These are phyloP conservation scores for Cucumis cinereus DNA, from an alignment of 306 rosid genomes.

Conservation along the genomic window DNA sequence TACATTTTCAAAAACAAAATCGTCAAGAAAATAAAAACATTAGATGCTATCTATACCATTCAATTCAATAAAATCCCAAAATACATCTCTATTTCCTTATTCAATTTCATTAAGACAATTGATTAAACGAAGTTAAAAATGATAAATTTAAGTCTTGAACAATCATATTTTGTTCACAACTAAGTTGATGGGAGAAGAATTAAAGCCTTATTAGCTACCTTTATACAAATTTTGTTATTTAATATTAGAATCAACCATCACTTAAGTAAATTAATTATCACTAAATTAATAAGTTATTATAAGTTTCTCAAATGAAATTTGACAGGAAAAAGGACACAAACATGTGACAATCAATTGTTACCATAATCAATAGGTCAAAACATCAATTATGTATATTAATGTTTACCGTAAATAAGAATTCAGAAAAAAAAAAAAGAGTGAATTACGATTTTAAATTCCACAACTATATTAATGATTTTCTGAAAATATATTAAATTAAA, in stretches of 20 bases:
- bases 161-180: background rate
- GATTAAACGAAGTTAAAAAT: too few species aligned
- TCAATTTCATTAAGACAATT: background rate
- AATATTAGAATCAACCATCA: background rate
- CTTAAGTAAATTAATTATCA: background rate
- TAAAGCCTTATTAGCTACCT: background rate
- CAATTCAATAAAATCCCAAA: too few species aligned
- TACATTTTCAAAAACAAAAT: background rate
- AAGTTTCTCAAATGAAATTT: background rate
- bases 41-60: too few species aligned
- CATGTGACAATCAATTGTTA: background rate
- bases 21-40: too few species aligned
- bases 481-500: background rate
- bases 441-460: background rate
- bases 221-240: background rate
- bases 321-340: background rate
- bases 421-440: background rate
- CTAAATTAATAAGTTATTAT: background rate
- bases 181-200: background rate
- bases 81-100: background rate
- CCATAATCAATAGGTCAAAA: background rate
- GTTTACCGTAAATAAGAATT: background rate
- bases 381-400: background rate
- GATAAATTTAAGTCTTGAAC: background rate
- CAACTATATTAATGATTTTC: background rate